Conservation (phyloP, 495 filamentous ascomycete species). For the Clavariopsis aquatica region DNA sequence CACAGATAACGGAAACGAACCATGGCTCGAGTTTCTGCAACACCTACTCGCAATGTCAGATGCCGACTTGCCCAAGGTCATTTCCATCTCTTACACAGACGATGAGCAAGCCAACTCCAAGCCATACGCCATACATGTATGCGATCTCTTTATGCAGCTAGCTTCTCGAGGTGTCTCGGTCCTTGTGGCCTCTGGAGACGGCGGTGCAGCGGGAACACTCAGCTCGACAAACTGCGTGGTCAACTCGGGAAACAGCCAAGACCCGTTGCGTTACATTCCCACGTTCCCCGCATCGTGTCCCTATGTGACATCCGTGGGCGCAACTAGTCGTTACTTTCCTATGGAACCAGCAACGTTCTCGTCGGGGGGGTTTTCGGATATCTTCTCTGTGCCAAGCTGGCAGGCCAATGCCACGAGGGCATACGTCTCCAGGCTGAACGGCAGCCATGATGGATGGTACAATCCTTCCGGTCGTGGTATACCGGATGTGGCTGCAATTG, state of each 20-base stretch:
- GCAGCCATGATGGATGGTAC: background rate
- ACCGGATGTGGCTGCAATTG: background rate
- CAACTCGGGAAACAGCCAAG: background rate
- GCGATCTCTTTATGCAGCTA: background rate
- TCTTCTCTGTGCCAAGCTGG: background rate
- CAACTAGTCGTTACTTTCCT: background rate
- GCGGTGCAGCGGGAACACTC: background rate
- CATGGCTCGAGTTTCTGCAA: background rate
- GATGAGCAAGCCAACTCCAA: background rate
- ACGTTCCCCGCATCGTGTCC: background rate
- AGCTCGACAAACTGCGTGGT: background rate
- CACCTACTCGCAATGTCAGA: background rate
- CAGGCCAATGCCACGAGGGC: background rate
- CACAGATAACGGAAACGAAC: background rate
- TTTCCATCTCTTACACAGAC: background rate
- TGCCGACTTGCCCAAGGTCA: background rate
- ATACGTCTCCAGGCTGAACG: background rate
- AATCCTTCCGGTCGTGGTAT: background rate
- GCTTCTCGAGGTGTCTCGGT: background rate
- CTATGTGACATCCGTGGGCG: background rate
- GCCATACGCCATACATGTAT: background rate
- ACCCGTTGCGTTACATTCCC: background rate
- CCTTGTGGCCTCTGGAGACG: background rate
- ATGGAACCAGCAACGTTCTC: background rate
- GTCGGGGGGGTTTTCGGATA: background rate